Evolutionary conservation across 805 yeast genomes (phyloP), one percentile per base, ranked within the genome.

Genomic region (Metschnikowia santaceciliae): DNA sequence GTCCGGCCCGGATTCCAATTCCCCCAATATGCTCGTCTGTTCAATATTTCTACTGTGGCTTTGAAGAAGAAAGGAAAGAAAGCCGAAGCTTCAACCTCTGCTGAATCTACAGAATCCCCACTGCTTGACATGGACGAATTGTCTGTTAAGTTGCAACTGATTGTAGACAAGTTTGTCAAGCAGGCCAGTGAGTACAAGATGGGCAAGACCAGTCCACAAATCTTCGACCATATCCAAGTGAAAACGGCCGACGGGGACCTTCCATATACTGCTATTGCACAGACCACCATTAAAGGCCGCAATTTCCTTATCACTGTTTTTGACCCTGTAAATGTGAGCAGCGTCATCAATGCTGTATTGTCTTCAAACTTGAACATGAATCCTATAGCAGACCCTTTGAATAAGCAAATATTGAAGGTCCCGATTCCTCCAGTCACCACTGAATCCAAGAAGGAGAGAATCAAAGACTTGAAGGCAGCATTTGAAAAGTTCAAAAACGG

Each of bases 251-350:
- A 78, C 40, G 73, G 78, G 13, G 72, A 76, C 46, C 64, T 62
- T 1, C 76, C 76, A 2, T 86, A 85, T 63, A 78, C 81, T 2
- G 74, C 82, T 32, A 68, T 89, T 30, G 96, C 96, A 1, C 84
- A 84, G 54, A 84, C 92, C 2, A 71, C 86, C 0, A 58, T 81
- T 47, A 85, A 85, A 57, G 94, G 92, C 6, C 78, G 88, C 59
- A 76, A 81, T 57, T 73, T 89, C 47, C 68, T 80, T 32, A 80
- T 92, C n/a, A 90, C 96, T 0, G 91, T 90, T 1, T 92, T 86
- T 66, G 97, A 92, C 61, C 96, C 96, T 6, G 77, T 76, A 47
- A 78, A 88, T 57, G 77, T 82, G 37, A 86, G 88, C 59, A 76
- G 79, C 53, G 79, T 92, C 30, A 77, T 86, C 30, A 83, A 90